Evolutionary conservation across 1,139 yeast species (phyloP).

Genomic region (Candida smagusa): DNA sequence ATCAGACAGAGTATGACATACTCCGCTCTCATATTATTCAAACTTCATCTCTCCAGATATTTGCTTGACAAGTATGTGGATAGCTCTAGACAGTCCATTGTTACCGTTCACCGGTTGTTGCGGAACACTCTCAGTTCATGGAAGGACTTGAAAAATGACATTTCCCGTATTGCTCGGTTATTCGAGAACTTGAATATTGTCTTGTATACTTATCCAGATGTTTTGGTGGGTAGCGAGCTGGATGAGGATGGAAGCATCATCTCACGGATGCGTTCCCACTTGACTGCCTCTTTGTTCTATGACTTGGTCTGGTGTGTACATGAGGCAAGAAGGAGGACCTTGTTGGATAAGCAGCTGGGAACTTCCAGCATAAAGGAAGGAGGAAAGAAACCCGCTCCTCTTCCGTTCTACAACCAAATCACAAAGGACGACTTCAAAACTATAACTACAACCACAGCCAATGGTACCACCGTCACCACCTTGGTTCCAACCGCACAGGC

Average conservation of each 20-base stretch:
- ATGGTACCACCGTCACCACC: conserved; percentile 88
- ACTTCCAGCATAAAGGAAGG: conserved; percentile 1
- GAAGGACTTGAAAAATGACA: conserved; percentile 88
- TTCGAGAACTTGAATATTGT: conserved; percentile 87
- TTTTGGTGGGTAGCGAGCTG: conserved; percentile 43
- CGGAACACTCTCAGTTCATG: conserved; percentile 88
- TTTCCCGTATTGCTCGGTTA: conserved; percentile 89
- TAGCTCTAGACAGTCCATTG: conserved; percentile 89
- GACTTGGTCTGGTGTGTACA: conserved; percentile 95
- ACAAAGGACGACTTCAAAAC: conserved; percentile 89
- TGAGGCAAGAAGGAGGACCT: conserved; percentile 80
- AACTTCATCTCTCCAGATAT: conserved; percentile 77
- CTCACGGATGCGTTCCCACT: conserved; percentile 85
- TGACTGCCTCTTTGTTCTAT: conserved; percentile 86
- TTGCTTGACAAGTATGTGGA: conserved; percentile 76
- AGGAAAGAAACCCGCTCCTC: conserved; percentile 51
- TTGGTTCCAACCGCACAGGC: conserved; percentile 85
- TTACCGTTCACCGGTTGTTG: conserved; percentile 83
- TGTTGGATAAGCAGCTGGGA: conserved; percentile 36
- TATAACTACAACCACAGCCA: conserved; percentile 82
- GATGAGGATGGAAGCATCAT: conserved; percentile 58
- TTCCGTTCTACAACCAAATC: conserved; percentile 91
- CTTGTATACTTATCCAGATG: conserved; percentile 81
- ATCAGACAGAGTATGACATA: conserved; percentile 82
- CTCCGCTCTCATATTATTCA: conserved; percentile 76